Base-by-base conservation (phyloP, 2,329 filamentous ascomycete genomes). In the Botrytis sinoallii region DNA sequence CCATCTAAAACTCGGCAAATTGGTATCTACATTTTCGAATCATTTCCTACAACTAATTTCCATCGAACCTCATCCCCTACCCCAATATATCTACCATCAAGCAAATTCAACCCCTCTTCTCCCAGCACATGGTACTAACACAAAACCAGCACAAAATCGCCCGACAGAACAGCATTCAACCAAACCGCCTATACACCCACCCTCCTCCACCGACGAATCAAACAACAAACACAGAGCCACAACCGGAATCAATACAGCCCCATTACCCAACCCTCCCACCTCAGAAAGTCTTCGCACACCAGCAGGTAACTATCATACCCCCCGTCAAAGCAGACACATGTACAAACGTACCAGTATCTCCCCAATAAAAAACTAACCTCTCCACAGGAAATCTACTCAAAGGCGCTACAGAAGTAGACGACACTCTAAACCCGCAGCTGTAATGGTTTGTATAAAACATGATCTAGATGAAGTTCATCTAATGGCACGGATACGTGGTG, bases 311-410 rank as follows among this genome's bases (percentile, higher is more conserved):
- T 48, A 48, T 25, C 22, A 48, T 9, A 10, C 46, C 25, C 12
- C 5, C 4, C 14, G 5, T 4, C 22, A 12, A 52, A 12, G 0
- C 46, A 52, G 0, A 52, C 9, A 25, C 25, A 25, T 6, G 4
- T 3, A 52, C n/a, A 32, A 32, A 32, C 4, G 32, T 32, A 32
- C 32, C 32, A 32, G 32, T 32, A 32, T n/a, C 6, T 14, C 25
- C 12, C 12, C 25, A 4, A 52, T 14, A 6, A n/a, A n/a, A 25
- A n/a, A 14, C 48, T 7, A 52, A 14, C 4, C 14, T n/a, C 10
- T 7, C 48, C 12, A n/a, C 48, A 14, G 12, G 12, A 52, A 14
- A 52, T n/a, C 25, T n/a, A n/a, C 48, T 52, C n/a, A 29, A 55
- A 55, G n/a, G n/a, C 3, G n/a, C 52, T 1, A 55, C 52, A 18